Evolutionary conservation across 805 yeast species (phyloP).

Genomic region (Candida jianshihensis): DNA sequence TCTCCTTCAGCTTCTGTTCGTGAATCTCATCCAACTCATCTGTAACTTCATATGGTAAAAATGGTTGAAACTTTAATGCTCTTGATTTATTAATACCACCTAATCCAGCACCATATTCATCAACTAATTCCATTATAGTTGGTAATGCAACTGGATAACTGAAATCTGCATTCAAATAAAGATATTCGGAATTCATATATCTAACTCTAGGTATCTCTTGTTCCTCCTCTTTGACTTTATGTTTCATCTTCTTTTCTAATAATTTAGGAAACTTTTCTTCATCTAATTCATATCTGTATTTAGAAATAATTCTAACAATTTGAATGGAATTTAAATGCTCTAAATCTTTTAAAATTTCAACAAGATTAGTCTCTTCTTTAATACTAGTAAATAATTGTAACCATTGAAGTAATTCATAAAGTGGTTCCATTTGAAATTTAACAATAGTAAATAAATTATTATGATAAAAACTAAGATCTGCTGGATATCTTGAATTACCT

Average conservation of each 20-base stretch:
- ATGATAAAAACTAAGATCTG: constrained; percentile 53
- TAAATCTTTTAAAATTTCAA: constrained; percentile 44
- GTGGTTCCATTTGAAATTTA: constrained; percentile 59
- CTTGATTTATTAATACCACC: constrained; percentile 52
- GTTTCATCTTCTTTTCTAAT: constrained; percentile 13
- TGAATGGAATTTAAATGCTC: constrained; percentile 61
- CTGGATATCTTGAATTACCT: constrained; percentile 31
- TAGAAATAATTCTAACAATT: constrained; percentile 59
- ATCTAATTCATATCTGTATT: constrained; percentile 78
- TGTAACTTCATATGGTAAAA: constrained; percentile 58
- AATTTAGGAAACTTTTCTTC: constrained; percentile 56
- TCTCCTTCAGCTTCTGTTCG: constrained; percentile 28
- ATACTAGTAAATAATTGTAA: constrained; percentile 76
- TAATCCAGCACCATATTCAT: constrained; percentile 69
- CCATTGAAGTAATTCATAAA: constrained; percentile 82
- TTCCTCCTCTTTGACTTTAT: constrained; percentile 9
- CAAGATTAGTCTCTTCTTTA: constrained; percentile 55
- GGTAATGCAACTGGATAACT: constrained; percentile 55
- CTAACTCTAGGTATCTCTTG: constrained; percentile 9
- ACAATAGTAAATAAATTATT: constrained; percentile 60
- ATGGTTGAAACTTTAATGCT: constrained; percentile 59
- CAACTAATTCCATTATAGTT: constrained; percentile 62
- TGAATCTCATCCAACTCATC: constrained; percentile 68
- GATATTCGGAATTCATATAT: constrained; percentile 16
- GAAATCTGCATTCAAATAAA: constrained; percentile 38